Evolutionary conservation across 176 grass and related monocot species (phyloP).

Genomic region (Oryza longistaminata): DNA sequence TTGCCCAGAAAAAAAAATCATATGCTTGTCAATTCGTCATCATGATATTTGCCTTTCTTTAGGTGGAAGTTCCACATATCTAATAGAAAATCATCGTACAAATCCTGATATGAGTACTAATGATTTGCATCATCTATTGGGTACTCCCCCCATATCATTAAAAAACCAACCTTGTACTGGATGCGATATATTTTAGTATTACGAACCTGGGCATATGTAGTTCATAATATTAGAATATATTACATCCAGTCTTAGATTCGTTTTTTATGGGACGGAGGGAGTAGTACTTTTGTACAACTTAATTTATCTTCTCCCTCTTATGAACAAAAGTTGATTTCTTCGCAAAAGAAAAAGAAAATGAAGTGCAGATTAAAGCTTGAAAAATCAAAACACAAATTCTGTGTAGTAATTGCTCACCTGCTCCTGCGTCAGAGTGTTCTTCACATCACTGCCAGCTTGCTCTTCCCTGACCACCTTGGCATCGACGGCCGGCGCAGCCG

Average conservation of each 20-base stretch:
- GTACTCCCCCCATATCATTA: too few relatives aligned
- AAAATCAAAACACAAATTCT: neutral
- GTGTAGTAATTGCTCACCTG: constrained; percentile 30
- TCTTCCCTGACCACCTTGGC: constrained; percentile 21
- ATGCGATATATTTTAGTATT: too few relatives aligned
- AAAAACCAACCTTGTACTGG: too few relatives aligned
- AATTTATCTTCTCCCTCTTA: neutral
- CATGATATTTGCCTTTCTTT: constrained; percentile 39
- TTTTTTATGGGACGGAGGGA: too few relatives aligned
- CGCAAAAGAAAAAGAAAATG: neutral
- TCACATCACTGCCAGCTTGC: neutral
- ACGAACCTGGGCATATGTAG: too few relatives aligned
- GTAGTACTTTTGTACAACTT: neutral
- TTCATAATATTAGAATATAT: too few relatives aligned
- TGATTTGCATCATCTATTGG: constrained; percentile 25
- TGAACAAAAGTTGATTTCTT: neutral
- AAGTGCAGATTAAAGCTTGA: neutral
- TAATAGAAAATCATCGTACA: constrained; percentile 25
- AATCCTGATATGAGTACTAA: constrained; percentile 28
- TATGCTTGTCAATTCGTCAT: constrained; percentile 18
- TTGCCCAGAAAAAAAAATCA: too few relatives aligned
- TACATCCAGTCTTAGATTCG: too few relatives aligned
- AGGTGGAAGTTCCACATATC: constrained; percentile 11
- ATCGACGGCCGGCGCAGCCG: constrained; percentile 7
- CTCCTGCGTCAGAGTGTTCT: constrained; percentile 35